Evolutionary conservation across 2,329 filamentous ascomycete species (phyloP), one percentile per base, ranked within the genome.

Genomic region (Apiospora phragmitis): DNA sequence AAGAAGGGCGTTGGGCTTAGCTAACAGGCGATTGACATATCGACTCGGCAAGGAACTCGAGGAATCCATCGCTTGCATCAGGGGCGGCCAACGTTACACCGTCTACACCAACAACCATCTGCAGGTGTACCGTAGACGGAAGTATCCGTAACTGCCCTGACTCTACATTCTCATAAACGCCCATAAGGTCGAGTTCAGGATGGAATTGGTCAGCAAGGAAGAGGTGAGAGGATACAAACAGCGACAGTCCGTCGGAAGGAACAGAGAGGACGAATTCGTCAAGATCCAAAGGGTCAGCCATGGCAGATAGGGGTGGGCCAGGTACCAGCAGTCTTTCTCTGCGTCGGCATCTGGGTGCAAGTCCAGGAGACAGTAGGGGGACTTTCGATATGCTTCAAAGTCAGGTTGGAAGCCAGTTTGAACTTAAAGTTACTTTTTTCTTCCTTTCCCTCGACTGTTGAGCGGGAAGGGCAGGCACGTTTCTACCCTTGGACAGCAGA

Each of bases 251-350:
- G 12, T 42, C 32, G 24, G 26, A 21, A 32, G 69, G 66, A 4
- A 42, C 35, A 26, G 69, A 69, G 51, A 72, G n/a, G 3, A 66
- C 38, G 9, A 72, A 69, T 21, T 47, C 41, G 14, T 67, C 51
- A 2, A 72, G 41, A 32, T 69, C 67, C 35, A 70, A 16, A n/a
- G 42, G 47, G 42, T 70, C 41, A 16, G 68, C 41, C 70, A 71
- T 70, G 49, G 2, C 38, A 29, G 7, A 32, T 38, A 21, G 18
- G 5, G 29, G 18, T 9, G 5, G 29, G 18, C 9, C 21, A 38
- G 32, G 8, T 18, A 47, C 21, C 9, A n/a, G 43, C 43, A 47
- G 32, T 9, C 5, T 38, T n/a, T 14, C 4, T 29, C 32, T 12
- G 29, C 21, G 38, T 9, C 38, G 18, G 11, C n/a, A 4, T 2